phyloP scores from a whole-genome alignment of 768 basidiomycete species.

The Hysterangium stoloniferum region DNA sequence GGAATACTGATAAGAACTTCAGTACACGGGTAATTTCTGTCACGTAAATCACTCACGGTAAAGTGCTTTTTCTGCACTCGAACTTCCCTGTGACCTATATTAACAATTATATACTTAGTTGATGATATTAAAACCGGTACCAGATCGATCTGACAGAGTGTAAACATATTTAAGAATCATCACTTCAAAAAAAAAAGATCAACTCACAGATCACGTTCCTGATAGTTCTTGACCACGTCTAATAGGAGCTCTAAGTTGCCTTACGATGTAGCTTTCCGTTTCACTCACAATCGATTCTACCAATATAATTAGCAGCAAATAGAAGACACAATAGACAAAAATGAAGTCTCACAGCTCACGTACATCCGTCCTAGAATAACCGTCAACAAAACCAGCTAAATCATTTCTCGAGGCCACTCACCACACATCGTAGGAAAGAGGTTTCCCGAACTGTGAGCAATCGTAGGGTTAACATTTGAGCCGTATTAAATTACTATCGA shows the following conservation, averaged over 20 bases:
- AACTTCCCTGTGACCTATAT: conserved; percentile 63
- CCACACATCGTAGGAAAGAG: conserved; percentile 60
- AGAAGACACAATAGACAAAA: too few relatives aligned
- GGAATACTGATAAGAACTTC: conserved; percentile 47
- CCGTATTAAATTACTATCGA: neutral
- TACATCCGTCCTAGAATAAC: conserved; percentile 48
- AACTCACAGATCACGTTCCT: conserved; percentile 74
- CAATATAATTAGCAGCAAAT: neutral
- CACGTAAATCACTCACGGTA: conserved; percentile 44
- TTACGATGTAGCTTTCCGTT: neutral
- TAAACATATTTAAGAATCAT: conserved; percentile 12
- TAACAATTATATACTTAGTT: conserved; percentile 11
- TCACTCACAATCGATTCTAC: conserved; percentile 63
- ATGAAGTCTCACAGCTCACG: conserved; percentile 72
- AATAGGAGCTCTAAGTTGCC: neutral
- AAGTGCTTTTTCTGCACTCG: conserved; percentile 79
- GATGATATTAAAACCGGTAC: conserved; percentile 32
- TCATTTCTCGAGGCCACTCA: conserved; percentile 21
- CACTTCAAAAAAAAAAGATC: conserved; percentile 4
- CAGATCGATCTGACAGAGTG: conserved; percentile 64
- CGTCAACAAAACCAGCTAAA: neutral
- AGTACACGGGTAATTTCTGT: neutral
- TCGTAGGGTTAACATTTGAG: neutral
- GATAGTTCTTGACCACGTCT: conserved; percentile 69
- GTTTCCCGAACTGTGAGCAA: conserved; percentile 56